Evolutionary conservation across 192 early-diverging fungal genomes (phyloP).

Genomic region (Paraglomus brasilianum): DNA sequence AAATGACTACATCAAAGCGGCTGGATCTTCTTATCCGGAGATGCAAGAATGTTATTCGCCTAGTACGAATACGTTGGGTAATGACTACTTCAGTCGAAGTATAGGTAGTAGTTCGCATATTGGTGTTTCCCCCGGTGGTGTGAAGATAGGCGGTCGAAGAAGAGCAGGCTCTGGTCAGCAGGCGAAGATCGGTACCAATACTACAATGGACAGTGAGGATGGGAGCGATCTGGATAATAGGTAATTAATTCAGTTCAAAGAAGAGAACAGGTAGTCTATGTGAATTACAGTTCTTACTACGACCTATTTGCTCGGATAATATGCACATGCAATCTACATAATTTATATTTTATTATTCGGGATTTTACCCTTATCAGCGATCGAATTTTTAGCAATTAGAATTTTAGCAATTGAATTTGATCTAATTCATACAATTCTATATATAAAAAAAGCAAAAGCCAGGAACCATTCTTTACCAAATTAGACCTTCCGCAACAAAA

Average conservation of each 20-base stretch:
- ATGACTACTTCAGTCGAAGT: conserved; percentile 12
- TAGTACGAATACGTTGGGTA: conserved; percentile 21
- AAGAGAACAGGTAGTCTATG: conserved; percentile 48
- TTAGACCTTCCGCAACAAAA: conserved; percentile 35
- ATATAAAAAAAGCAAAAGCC: conserved; percentile 33
- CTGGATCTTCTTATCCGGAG: conserved; percentile 56
- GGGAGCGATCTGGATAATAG: conserved; percentile 58
- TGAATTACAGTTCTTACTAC: background rate
- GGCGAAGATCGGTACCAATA: conserved; percentile 33
- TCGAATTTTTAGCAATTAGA: too few species aligned
- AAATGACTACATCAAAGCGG: conserved; percentile 61
- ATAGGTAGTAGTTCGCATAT: background rate
- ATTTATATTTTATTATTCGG: too few species aligned
- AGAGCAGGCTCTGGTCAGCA: background rate
- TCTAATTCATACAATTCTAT: too few species aligned
- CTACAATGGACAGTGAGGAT: conserved; percentile 58
- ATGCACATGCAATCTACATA: too few species aligned
- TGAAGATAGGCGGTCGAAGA: background rate
- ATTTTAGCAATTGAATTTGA: too few species aligned
- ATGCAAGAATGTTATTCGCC: conserved; percentile 62
- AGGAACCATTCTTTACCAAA: conserved; percentile 38
- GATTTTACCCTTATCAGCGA: too few species aligned
- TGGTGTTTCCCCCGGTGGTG: conserved; percentile 6
- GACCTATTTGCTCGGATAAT: too few species aligned
- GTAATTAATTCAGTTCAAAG: conserved; percentile 25